Base-by-base conservation (phyloP, 805 yeast genomes). In the Clavispora vitiphila region DNA sequence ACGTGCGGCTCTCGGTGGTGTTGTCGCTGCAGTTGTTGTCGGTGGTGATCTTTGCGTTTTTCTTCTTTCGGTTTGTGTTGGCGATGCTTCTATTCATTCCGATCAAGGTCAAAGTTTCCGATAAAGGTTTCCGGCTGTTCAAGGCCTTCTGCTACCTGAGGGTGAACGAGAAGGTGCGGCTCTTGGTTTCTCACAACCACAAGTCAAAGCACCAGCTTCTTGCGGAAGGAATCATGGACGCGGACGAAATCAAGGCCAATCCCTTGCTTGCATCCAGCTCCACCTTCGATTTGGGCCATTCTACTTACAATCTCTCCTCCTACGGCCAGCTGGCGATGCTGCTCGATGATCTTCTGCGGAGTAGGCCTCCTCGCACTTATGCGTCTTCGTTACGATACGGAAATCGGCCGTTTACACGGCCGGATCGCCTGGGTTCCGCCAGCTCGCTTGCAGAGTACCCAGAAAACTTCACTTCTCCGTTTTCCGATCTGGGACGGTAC, bases 1-100 rank as follows among this genome's bases (percentile, higher is more conserved):
- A 84, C 55, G 63, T 76, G 47, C 65, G 72, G 34, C 83, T 85
- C 54, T 86, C 95, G 2, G 64, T 87, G n/a, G 74, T 87, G 19
- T 58, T 88, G 20, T 77, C 87, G 21, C 73, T 84, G 49, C 86
- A 87, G 91, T 69, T 83, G 30, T 71, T 84, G 43, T 84, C 95
- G 1, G 78, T 88, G 52, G 58, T 76, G 12, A 74, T 88, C 50
- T 88, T 93, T 90, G 65, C 79, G 10, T 61, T 84, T 40, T 84
- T 85, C 67, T 73, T 83, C 45, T 54, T 76, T 39, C 70, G 72
- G 56, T 75, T 84, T 43, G 50, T 68, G 19, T 53, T 78, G 41
- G 90, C 87, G 1, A 46, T 81, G 47, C 27, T 78, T 2, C 67
- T 72, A 44, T 71, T 72, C 36, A 50, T 77, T 11, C 83, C 81